Conservation (phyloP, 345 rosid species). For the Sisymbrium irio region DNA sequence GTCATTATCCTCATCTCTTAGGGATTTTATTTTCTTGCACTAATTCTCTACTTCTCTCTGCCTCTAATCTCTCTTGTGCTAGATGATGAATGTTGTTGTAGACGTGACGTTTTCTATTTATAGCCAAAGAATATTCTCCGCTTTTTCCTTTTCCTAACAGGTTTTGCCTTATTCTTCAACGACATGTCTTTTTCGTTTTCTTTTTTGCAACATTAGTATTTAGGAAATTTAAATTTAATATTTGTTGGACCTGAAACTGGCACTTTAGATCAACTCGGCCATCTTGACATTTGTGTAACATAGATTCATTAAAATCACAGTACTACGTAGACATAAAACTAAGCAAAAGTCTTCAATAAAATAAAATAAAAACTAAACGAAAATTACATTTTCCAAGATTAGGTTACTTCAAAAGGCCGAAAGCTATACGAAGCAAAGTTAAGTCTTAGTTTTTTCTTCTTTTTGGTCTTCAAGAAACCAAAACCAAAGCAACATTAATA, state of each 20-base stretch:
- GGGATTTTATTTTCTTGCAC: too few relatives aligned
- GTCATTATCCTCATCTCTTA: slow-evolving; percentile 97
- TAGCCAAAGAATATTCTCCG: too few relatives aligned
- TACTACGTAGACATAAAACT: neutral
- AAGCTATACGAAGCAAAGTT: neutral
- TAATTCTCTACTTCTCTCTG: too few relatives aligned
- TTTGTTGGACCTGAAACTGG: slow-evolving; percentile 63
- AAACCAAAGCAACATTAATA: slow-evolving; percentile 20
- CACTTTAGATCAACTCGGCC: slow-evolving; percentile 95
- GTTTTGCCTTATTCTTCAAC: too few relatives aligned
- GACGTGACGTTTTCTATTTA: too few relatives aligned
- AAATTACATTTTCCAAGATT: slow-evolving; percentile 7
- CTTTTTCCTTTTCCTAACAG: too few relatives aligned
- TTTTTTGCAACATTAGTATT: too few relatives aligned
- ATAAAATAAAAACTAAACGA: neutral
- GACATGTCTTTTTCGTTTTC: too few relatives aligned
- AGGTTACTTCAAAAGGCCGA: slow-evolving; percentile 12
- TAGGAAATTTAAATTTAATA: too few relatives aligned
- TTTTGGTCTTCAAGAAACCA: slow-evolving; percentile 22
- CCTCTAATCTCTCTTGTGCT: too few relatives aligned
- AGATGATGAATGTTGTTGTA: too few relatives aligned
- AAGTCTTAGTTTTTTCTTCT: slow-evolving; percentile 8
- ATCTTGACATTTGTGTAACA: slow-evolving; percentile 44
- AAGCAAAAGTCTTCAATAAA: neutral
- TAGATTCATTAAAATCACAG: neutral